Evolutionary conservation across 2,329 filamentous ascomycete species (phyloP).

Genomic region (Aspergillus thermomutatus): DNA sequence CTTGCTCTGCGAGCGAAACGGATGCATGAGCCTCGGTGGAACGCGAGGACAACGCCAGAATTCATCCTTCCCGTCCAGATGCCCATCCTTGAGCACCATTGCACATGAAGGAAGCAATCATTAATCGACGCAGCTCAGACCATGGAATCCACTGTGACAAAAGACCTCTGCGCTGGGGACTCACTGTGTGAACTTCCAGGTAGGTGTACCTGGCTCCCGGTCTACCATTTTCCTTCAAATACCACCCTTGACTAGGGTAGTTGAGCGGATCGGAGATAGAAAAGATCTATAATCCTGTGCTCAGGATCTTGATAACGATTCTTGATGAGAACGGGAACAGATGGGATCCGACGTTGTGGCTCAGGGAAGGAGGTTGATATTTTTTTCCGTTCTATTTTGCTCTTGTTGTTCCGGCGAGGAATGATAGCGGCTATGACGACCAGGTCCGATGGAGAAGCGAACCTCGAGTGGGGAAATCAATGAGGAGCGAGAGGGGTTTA

Average conservation of each 20-base stretch:
- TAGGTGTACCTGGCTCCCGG: slow-evolving; percentile 88
- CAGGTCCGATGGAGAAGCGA: slow-evolving; percentile 9
- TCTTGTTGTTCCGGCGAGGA: background rate
- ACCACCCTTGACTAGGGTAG: slow-evolving; percentile 31
- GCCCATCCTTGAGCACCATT: background rate
- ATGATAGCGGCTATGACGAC: slow-evolving; percentile 6
- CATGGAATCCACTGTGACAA: slow-evolving; percentile 2
- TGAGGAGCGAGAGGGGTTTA: slow-evolving; percentile 8
- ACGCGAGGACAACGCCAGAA: background rate
- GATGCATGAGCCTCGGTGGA: background rate
- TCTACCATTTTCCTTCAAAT: slow-evolving; percentile 77
- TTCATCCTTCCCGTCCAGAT: background rate
- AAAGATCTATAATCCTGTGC: slow-evolving; percentile 8
- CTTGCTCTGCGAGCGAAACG: background rate
- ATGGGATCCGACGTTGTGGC: slow-evolving; percentile 8
- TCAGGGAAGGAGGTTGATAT: slow-evolving; percentile 6
- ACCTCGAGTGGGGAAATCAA: slow-evolving; percentile 13
- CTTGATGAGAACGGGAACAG: slow-evolving; percentile 12
- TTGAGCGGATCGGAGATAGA: slow-evolving; percentile 11
- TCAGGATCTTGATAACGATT: slow-evolving; percentile 5
- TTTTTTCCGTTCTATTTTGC: background rate
- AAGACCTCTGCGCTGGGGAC: slow-evolving; percentile 37
- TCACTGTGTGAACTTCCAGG: slow-evolving; percentile 99
- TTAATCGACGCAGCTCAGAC: background rate
- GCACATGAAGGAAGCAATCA: background rate